Conservation (phyloP, 2,329 filamentous ascomycete genomes). For the Bipolaris oryzae region DNA sequence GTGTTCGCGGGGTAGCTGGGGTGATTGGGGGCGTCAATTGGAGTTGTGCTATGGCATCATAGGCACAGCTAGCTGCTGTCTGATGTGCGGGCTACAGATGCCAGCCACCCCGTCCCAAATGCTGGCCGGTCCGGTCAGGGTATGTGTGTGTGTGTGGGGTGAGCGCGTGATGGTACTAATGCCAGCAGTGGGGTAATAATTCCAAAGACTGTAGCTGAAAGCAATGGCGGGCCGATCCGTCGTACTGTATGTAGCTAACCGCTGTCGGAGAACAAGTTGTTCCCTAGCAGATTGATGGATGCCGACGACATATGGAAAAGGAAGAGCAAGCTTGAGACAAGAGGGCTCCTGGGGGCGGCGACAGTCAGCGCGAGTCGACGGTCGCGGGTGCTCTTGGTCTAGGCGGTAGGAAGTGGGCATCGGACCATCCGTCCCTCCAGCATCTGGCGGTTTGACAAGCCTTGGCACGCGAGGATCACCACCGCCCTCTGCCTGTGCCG, state of each 20-base stretch:
- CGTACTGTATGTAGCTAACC: slow-evolving; percentile 34
- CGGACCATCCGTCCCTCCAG: slow-evolving; percentile 19
- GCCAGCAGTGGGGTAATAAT: slow-evolving; percentile 36
- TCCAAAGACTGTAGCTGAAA: slow-evolving; percentile 26
- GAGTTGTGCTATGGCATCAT: slow-evolving; percentile 30
- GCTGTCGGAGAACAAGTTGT: slow-evolving; percentile 47
- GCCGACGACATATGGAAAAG: slow-evolving; percentile 46
- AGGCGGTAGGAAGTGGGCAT: slow-evolving; percentile 24
- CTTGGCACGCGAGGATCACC: slow-evolving; percentile 22
- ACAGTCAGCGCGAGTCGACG: slow-evolving; percentile 44
- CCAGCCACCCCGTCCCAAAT: slow-evolving; percentile 15
- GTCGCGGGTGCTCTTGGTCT: slow-evolving; percentile 34
- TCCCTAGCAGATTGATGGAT: slow-evolving; percentile 41
- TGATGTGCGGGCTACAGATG: slow-evolving; percentile 14
- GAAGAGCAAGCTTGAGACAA: slow-evolving; percentile 20
- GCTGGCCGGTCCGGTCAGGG: slow-evolving; percentile 6
- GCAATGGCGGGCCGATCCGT: slow-evolving; percentile 35
- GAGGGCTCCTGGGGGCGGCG: slow-evolving; percentile 23
- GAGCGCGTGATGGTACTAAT: slow-evolving; percentile 28
- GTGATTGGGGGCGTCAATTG: slow-evolving; percentile 23
- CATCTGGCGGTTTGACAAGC: slow-evolving; percentile 21
- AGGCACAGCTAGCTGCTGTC: slow-evolving; percentile 14
- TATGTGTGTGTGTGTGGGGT: slow-evolving; percentile 12
- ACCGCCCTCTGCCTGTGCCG: slow-evolving; percentile 4
- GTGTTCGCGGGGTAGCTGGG: slow-evolving; percentile 28